phyloP scores from a whole-genome alignment of 2,329 filamentous ascomycete species.

The Apiospora sp. region DNA sequence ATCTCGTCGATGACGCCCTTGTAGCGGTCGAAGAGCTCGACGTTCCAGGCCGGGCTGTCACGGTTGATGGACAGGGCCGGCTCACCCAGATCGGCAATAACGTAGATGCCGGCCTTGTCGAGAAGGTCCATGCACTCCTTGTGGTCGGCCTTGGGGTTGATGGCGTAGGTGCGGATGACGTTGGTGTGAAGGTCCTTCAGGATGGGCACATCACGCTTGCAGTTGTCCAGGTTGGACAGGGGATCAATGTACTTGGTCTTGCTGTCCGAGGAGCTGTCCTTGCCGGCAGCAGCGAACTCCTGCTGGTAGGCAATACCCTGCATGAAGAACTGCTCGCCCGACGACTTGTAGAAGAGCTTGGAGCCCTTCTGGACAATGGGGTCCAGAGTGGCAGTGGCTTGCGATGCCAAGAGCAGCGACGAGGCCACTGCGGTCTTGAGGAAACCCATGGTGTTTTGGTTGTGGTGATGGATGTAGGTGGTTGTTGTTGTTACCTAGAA shows the following conservation, averaged over 20 bases:
- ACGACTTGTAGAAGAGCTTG: slow-evolving; percentile 74
- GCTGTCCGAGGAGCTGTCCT: slow-evolving; percentile 31
- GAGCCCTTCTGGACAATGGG: slow-evolving; percentile 44
- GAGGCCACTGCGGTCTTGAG: slow-evolving; percentile 40
- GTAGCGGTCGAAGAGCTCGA: slow-evolving; percentile 73
- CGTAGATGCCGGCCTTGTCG: slow-evolving; percentile 77
- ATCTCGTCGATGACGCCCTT: slow-evolving; percentile 75
- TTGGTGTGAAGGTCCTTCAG: slow-evolving; percentile 74
- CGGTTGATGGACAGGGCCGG: slow-evolving; percentile 76
- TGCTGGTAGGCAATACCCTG: slow-evolving; percentile 81
- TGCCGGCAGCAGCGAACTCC: slow-evolving; percentile 57
- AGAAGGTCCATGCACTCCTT: slow-evolving; percentile 74
- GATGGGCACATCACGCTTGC: slow-evolving; percentile 75
- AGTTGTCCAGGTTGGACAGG: slow-evolving; percentile 66
- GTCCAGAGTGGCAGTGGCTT: slow-evolving; percentile 37
- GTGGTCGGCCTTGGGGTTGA: slow-evolving; percentile 74
- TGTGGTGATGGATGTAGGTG: background rate
- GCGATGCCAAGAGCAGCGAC: slow-evolving; percentile 39
- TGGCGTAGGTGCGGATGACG: slow-evolving; percentile 79
- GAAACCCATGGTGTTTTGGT: slow-evolving; percentile 38
- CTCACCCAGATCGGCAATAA: slow-evolving; percentile 77
- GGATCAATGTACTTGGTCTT: slow-evolving; percentile 70
- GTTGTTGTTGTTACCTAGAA: background rate
- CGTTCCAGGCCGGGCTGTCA: slow-evolving; percentile 71
- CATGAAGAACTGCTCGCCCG: slow-evolving; percentile 62